A percentile compares a stretch with the other conserved stretches of the same genome.
phyloP scores from a whole-genome alignment of 306 rosid genomes.

The Trifolium pratense region DNA sequence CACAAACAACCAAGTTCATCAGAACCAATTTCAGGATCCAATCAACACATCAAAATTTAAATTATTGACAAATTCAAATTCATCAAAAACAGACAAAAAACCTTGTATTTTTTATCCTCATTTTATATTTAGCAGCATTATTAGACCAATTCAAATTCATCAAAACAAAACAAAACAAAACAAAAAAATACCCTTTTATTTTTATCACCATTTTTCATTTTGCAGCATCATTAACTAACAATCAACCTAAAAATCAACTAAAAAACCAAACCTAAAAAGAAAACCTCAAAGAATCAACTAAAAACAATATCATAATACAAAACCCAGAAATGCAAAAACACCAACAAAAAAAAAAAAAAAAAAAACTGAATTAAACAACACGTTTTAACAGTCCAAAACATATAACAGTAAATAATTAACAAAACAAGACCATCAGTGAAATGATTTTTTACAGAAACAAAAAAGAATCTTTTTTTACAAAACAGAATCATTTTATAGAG shows the following conservation, averaged over 20 bases:
- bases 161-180: neutral
- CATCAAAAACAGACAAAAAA: conserved; percentile 7
- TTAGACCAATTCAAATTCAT: conserved; percentile 1
- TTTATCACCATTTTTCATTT: neutral
- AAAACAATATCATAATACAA: conserved; percentile 21
- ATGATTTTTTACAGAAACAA: too few species aligned
- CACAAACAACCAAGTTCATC: too few species aligned
- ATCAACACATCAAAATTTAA: conserved; percentile 21
- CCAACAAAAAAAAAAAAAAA: neutral
- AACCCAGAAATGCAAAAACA: neutral
- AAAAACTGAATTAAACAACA: neutral
- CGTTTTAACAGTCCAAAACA: conserved; percentile 4
- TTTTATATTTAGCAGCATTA: neutral
- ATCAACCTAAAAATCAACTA: conserved; percentile 13
- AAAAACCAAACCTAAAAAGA: conserved; percentile 4
- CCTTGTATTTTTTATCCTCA: neutral
- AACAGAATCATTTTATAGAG: neutral
- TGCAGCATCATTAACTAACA: conserved; percentile 27
- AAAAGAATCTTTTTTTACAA: neutral
- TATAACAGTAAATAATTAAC: neutral
- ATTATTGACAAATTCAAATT: conserved; percentile 17
- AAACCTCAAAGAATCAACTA: conserved; percentile 24
- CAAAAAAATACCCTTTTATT: neutral
- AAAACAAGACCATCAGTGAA: neutral
- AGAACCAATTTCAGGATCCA: conserved; percentile 54